Percentiles rank a stretch among this genome's conserved stretches.
Conservation (phyloP, 129 eudicot species). For the Centaurea solstitialis region DNA sequence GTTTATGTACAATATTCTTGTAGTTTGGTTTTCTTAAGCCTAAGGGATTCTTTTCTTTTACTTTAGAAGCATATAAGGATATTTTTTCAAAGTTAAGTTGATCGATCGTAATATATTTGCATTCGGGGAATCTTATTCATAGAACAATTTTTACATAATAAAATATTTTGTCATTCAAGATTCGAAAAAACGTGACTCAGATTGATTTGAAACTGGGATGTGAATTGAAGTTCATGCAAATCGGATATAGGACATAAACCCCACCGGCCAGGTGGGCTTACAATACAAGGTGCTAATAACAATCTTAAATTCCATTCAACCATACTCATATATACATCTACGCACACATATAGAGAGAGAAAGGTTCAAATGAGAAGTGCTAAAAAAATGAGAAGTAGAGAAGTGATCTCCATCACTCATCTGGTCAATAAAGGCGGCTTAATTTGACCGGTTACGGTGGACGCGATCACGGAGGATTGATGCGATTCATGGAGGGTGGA, state of each 20-base stretch:
- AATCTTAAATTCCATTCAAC: constrained; percentile 23
- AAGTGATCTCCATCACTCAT: too few relatives aligned
- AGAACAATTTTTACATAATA: constrained; percentile 23
- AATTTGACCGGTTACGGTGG: too few relatives aligned
- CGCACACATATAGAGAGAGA: background rate
- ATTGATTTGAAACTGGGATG: constrained; percentile 29
- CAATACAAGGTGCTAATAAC: constrained; percentile 28
- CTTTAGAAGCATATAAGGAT: constrained; percentile 33
- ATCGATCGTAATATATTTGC: constrained; percentile 9
- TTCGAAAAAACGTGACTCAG: constrained; percentile 40
- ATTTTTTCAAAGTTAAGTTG: constrained; percentile 23
- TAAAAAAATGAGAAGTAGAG: too few relatives aligned
- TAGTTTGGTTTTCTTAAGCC: constrained; percentile 29
- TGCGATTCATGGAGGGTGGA: too few relatives aligned
- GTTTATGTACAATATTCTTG: constrained; percentile 13
- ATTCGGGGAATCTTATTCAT: constrained; percentile 38
- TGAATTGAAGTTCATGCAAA: constrained; percentile 28
- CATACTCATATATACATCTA: constrained; percentile 12
- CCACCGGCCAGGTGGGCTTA: constrained; percentile 36
- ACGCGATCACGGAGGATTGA: too few relatives aligned
- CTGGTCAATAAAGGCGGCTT: too few relatives aligned
- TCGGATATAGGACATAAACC: constrained; percentile 36
- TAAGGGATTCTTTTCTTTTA: constrained; percentile 24
- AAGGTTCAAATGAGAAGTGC: too few relatives aligned
- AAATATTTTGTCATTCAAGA: constrained; percentile 20